phyloP scores from a whole-genome alignment of 1,284 basidiomycete genomes.

The Fomitiporia mediterranea region DNA sequence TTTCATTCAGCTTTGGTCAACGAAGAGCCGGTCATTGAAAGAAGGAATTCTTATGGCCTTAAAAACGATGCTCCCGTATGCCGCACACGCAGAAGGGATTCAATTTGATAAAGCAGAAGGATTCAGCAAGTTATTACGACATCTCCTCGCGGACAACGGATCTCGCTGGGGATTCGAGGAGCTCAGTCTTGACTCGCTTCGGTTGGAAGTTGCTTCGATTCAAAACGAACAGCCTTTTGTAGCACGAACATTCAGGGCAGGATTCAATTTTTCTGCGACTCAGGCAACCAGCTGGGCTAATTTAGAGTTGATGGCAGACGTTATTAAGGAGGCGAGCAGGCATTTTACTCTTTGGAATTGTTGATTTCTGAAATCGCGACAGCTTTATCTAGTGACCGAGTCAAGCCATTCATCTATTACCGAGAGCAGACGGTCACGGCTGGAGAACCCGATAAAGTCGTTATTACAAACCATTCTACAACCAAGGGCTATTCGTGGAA shows the following conservation, averaged over 20 bases:
- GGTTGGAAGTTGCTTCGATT: slow-evolving; percentile 41
- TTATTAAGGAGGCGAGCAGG: slow-evolving; percentile 54
- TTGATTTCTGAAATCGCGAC: slow-evolving; percentile 22
- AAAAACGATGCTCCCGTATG: slow-evolving; percentile 66
- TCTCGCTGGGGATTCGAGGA: slow-evolving; percentile 57
- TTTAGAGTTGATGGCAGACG: slow-evolving; percentile 82
- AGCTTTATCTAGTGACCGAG: slow-evolving; percentile 64
- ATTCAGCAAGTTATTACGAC: slow-evolving; percentile 47
- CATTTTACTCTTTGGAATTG: slow-evolving; percentile 10
- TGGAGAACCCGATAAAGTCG: slow-evolving; percentile 55
- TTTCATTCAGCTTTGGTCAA: slow-evolving; percentile 69
- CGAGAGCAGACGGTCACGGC: slow-evolving; percentile 45
- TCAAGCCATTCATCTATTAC: slow-evolving; percentile 40
- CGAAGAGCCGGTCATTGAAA: slow-evolving; percentile 66
- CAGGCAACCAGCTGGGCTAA: slow-evolving; percentile 80
- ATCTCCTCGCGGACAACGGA: slow-evolving; percentile 58
- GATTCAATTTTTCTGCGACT: slow-evolving; percentile 62
- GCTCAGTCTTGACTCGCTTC: slow-evolving; percentile 61
- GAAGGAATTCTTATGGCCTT: slow-evolving; percentile 66
- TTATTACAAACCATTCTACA: slow-evolving; percentile 50
- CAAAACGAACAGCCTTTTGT: slow-evolving; percentile 43
- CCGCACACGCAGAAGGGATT: slow-evolving; percentile 35
- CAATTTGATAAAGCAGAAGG: slow-evolving; percentile 33
- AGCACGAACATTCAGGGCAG: slow-evolving; percentile 62
- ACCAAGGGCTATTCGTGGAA: slow-evolving; percentile 33